These are phyloP conservation scores for Chaetothyriales sp. DNA, from an alignment of 2,329 filamentous ascomycete genomes.

Conservation along the genomic window DNA sequence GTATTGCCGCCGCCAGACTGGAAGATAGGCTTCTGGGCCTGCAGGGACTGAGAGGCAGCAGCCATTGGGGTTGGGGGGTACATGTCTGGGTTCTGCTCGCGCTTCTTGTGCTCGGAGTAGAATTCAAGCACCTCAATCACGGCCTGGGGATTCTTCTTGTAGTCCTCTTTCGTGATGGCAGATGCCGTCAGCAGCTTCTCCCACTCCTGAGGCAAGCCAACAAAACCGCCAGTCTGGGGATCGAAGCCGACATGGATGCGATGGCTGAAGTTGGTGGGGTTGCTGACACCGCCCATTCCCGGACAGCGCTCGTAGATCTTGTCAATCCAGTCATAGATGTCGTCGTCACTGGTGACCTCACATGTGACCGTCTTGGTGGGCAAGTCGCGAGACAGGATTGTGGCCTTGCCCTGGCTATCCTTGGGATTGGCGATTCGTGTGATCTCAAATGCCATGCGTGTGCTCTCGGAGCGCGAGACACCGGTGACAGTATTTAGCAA, in stretches of 20 bases:
- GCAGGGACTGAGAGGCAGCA: slow-evolving; percentile 44
- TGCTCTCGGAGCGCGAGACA: slow-evolving; percentile 79
- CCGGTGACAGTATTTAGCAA: slow-evolving; percentile 75
- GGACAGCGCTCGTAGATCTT: slow-evolving; percentile 93
- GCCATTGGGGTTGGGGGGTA: slow-evolving; percentile 45
- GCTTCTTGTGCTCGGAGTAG: slow-evolving; percentile 53
- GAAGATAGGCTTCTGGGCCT: slow-evolving; percentile 46
- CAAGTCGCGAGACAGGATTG: slow-evolving; percentile 64
- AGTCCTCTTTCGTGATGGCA: slow-evolving; percentile 95
- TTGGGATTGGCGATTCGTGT: slow-evolving; percentile 49
- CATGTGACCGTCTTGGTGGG: slow-evolving; percentile 74
- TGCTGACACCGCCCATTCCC: slow-evolving; percentile 94
- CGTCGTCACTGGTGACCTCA: slow-evolving; percentile 86
- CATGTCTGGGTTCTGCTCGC: slow-evolving; percentile 45
- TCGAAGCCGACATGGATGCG: slow-evolving; percentile 96
- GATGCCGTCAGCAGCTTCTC: slow-evolving; percentile 91
- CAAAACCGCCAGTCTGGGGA: slow-evolving; percentile 84
- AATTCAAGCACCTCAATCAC: slow-evolving; percentile 53
- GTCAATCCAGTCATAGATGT: slow-evolving; percentile 98
- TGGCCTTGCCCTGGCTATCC: slow-evolving; percentile 49
- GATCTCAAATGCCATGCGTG: slow-evolving; percentile 87
- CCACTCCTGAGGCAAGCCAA: slow-evolving; percentile 89
- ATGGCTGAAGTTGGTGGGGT: slow-evolving; percentile 95
- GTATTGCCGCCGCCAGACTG: slow-evolving; percentile 35
- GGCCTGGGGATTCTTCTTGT: slow-evolving; percentile 86